phyloP scores from a whole-genome alignment of 768 basidiomycete genomes.

The Ephemerocybe angulata region DNA sequence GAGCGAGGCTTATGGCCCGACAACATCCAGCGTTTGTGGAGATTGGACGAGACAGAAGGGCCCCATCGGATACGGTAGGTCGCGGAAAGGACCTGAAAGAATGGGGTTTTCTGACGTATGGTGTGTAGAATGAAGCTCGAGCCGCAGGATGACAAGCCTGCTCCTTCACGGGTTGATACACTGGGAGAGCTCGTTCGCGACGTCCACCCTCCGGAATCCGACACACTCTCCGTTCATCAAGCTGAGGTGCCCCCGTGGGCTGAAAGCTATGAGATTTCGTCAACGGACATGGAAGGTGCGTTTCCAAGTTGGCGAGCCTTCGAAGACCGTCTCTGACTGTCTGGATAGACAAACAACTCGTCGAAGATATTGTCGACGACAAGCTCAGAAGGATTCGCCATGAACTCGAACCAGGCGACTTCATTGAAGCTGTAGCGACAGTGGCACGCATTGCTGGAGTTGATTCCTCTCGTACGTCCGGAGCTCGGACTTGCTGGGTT shows the following conservation, averaged over 20 bases:
- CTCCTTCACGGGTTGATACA: constrained; percentile 45
- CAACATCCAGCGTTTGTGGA: constrained; percentile 54
- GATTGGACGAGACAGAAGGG: constrained; percentile 89
- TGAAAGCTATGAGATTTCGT: constrained; percentile 64
- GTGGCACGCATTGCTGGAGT: constrained; percentile 87
- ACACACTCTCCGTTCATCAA: constrained; percentile 46
- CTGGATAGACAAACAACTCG: constrained; percentile 49
- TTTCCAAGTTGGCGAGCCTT: neutral
- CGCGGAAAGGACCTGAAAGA: neutral
- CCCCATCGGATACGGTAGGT: constrained; percentile 77
- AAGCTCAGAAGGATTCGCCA: constrained; percentile 85
- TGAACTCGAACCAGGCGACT: constrained; percentile 83
- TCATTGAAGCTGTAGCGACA: constrained; percentile 83
- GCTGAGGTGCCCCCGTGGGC: constrained; percentile 72
- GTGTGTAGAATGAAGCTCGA: constrained; percentile 70
- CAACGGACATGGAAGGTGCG: constrained; percentile 60
- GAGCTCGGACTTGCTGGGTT: too few relatives aligned
- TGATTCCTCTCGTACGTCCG: constrained; percentile 83
- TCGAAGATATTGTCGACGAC: constrained; percentile 81
- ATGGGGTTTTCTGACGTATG: neutral
- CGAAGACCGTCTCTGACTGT: neutral
- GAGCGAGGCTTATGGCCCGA: constrained; percentile 85
- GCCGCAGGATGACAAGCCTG: constrained; percentile 47
- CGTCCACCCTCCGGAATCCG: constrained; percentile 49
- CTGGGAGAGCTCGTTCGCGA: constrained; percentile 42